phyloP scores from a whole-genome alignment of 2,329 filamentous ascomycete genomes.

The Parasarocladium wereldwijsianum region DNA sequence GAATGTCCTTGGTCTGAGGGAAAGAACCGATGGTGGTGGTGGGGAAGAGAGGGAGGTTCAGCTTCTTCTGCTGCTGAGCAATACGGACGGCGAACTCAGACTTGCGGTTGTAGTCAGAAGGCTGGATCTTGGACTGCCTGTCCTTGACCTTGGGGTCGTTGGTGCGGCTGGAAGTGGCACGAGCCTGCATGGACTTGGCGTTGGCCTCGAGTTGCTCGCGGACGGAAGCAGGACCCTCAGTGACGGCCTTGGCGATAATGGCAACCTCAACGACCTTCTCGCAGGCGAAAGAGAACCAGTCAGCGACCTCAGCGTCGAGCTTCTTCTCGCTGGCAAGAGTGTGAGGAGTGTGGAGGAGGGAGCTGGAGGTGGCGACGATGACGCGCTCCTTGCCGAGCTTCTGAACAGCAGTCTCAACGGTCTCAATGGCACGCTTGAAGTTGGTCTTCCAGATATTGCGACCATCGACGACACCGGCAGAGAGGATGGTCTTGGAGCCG shows the following conservation, averaged over 20 bases:
- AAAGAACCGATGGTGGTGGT: slow-evolving; percentile 99
- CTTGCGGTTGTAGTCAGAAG: slow-evolving; percentile 82
- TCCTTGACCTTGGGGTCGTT: slow-evolving; percentile 98
- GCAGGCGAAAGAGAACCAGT: slow-evolving; percentile 97
- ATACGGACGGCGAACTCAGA: slow-evolving; percentile 78
- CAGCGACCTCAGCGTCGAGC: slow-evolving; percentile 78
- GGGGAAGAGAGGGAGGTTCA: slow-evolving; percentile 92
- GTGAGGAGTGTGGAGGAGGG: slow-evolving; percentile 96
- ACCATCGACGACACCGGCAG: slow-evolving; percentile 91
- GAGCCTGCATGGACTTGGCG: slow-evolving; percentile 82
- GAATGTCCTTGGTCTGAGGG: slow-evolving; percentile 98
- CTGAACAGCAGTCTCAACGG: slow-evolving; percentile 77
- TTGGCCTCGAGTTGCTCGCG: slow-evolving; percentile 88
- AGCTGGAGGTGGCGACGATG: slow-evolving; percentile 91
- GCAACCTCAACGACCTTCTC: slow-evolving; percentile 90
- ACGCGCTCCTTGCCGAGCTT: slow-evolving; percentile 95
- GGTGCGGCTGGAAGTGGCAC: slow-evolving; percentile 83
- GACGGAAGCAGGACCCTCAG: slow-evolving; percentile 76
- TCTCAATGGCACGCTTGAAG: slow-evolving; percentile 88
- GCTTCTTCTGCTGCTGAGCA: slow-evolving; percentile 75
- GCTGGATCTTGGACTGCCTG: slow-evolving; percentile 74
- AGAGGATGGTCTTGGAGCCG: slow-evolving; percentile 79
- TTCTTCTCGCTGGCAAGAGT: slow-evolving; percentile 98
- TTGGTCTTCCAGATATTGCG: slow-evolving; percentile 99
- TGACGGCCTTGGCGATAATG: slow-evolving; percentile 92